These are phyloP conservation scores for Kwoniella shivajii DNA, from an alignment of 1,284 basidiomycete species.

Conservation along the genomic window DNA sequence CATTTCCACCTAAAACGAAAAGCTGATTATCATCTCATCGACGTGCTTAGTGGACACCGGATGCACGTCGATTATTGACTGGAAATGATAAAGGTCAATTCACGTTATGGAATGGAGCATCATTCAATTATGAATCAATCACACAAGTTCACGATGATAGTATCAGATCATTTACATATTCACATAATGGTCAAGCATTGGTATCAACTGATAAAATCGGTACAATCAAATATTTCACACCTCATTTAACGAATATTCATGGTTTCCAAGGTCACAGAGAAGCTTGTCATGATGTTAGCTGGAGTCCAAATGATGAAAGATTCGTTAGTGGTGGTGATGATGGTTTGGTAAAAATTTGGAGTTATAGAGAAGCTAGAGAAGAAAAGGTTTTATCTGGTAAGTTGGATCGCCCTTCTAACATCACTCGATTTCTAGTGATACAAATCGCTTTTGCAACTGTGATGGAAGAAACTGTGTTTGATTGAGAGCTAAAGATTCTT, in stretches of 20 bases:
- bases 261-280: slow-evolving; percentile 88
- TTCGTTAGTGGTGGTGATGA: slow-evolving; percentile 97
- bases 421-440: background rate
- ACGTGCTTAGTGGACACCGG: slow-evolving; percentile 82
- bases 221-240: slow-evolving; percentile 97
- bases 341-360: slow-evolving; percentile 91
- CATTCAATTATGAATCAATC: slow-evolving; percentile 99
- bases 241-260: slow-evolving; percentile 97
- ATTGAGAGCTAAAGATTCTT: background rate
- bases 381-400: slow-evolving; percentile 82
- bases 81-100: slow-evolving; percentile 97
- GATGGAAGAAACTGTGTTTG: no score
- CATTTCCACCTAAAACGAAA: background rate
- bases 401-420: slow-evolving; percentile 23
- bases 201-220: slow-evolving; percentile 91
- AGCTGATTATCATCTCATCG: background rate
- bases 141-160: slow-evolving; percentile 90
- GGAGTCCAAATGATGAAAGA: slow-evolving; percentile 84
- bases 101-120: slow-evolving; percentile 97
- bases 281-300: slow-evolving; percentile 85
- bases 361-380: slow-evolving; percentile 85
- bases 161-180: slow-evolving; percentile 86
- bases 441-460: background rate
- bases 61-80: slow-evolving; percentile 86
- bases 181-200: slow-evolving; percentile 86